Percentiles rank a stretch among this genome's conserved stretches.
phyloP scores from a whole-genome alignment of 2,329 filamentous ascomycete genomes.

The Epichloe sylvatica region DNA sequence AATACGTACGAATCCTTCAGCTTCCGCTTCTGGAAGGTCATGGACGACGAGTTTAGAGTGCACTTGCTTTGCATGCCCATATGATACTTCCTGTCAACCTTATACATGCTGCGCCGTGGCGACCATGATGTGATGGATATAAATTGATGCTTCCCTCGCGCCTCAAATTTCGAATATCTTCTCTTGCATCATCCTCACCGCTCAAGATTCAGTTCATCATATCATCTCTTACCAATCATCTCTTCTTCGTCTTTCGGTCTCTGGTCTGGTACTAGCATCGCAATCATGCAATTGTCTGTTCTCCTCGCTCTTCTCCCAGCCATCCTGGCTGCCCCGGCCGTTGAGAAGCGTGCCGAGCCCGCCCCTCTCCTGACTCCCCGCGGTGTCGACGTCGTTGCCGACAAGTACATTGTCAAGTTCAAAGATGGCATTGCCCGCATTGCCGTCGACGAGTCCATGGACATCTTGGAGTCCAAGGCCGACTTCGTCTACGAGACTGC shows the following conservation, averaged over 20 bases:
- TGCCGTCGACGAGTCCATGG: constrained; percentile 7
- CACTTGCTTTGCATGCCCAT: neutral
- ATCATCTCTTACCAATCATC: neutral
- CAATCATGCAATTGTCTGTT: constrained; percentile 12
- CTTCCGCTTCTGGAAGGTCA: constrained; percentile 10
- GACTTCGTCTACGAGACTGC: constrained; percentile 13
- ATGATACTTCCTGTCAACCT: neutral
- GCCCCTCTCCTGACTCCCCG: constrained; percentile 14
- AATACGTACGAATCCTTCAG: neutral
- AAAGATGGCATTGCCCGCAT: constrained; percentile 9
- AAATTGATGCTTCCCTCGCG: constrained; percentile 2
- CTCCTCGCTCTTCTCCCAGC: constrained; percentile 13
- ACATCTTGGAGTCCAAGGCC: constrained; percentile 9
- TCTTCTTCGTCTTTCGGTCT: neutral
- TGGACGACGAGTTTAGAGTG: neutral
- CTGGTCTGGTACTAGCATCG: neutral
- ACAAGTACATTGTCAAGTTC: constrained; percentile 20
- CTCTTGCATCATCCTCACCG: neutral
- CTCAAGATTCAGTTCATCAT: neutral
- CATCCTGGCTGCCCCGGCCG: constrained; percentile 11
- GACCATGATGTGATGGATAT: constrained; percentile 3
- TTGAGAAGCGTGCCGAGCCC: constrained; percentile 12
- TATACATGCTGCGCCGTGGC: neutral
- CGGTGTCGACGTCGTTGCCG: constrained; percentile 10
- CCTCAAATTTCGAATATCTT: neutral